Evolutionary conservation across 1,284 basidiomycete genomes (phyloP), one percentile per base, ranked within the genome.

Genomic region (Coniophora puteana): DNA sequence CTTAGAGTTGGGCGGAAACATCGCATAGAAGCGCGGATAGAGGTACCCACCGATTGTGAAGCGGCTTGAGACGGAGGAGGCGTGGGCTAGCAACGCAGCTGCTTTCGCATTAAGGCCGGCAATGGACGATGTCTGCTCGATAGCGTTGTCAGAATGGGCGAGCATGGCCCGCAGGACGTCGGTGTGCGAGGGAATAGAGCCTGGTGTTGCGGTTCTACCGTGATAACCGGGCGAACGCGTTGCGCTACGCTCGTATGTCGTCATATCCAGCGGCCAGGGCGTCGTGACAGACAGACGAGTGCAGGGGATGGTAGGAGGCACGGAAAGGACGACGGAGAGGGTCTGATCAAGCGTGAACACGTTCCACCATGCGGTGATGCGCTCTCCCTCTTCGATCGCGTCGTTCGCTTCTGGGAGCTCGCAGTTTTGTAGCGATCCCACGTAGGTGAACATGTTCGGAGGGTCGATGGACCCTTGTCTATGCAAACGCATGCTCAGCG

Each of bases 291-390:
- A 54, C n/a, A 52, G 46, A 8, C 47, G 48, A 12, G 53, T 54
- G 28, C 59, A 58, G 10, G 49, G 52, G 20, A 68, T 50, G 4
- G 53, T 56, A 23, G 53, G 53, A 0, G 66, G 61, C 7, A 55
- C 53, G 5, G 62, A 61, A 7, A 68, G 51, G 1, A 61, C 51
- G 5, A 61, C 57, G 5, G 61, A 49, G 53, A 66, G 65, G 41
- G 59, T 64, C 31, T 65, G 62, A 46, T 75, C 71, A 24, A 69
- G 48, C 3, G 58, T 46, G 45, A 67, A 68, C 2, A 66, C 59
- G 5, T 58, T 51, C 74, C 76, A 78, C 38, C 76, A 76, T 1
- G 64, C 67, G 31, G 67, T 59, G 13, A 72, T 62, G 12, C 72
- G 58, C 45, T 77, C 74, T 7, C 68, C 70, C 10, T 66, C 63